These are phyloP conservation scores for Mangifera indica DNA, from an alignment of 345 rosid genomes.

Conservation along the genomic window DNA sequence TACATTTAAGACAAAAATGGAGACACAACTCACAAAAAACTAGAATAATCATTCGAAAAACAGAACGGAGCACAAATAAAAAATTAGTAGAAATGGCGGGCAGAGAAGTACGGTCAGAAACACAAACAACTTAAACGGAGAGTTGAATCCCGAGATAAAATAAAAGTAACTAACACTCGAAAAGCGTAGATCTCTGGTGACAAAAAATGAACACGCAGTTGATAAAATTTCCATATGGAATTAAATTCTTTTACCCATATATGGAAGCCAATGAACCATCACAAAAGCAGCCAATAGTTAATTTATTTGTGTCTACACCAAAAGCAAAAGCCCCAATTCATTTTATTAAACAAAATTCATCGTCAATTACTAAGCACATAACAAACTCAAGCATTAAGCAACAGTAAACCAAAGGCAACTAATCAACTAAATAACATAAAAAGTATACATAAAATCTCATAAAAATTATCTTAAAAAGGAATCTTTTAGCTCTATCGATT, in stretches of 20 bases:
- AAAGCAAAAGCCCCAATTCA: neutral
- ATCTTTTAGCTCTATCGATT: slow-evolving; percentile 10
- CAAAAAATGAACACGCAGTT: slow-evolving; percentile 8
- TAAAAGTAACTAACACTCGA: neutral
- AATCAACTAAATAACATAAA: slow-evolving; percentile 4
- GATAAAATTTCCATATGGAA: neutral
- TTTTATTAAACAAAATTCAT: neutral
- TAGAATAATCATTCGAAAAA: neutral
- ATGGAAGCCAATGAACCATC: slow-evolving; percentile 18
- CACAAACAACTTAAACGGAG: neutral
- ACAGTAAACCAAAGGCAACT: neutral
- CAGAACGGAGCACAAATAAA: neutral
- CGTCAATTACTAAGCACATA: slow-evolving; percentile 15
- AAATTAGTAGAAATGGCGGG: neutral
- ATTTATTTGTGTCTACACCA: neutral
- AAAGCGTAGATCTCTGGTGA: neutral
- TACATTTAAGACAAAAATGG: slow-evolving; percentile 14
- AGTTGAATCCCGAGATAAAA: neutral
- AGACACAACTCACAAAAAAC: slow-evolving; percentile 3
- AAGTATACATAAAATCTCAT: neutral
- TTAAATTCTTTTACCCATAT: slow-evolving; percentile 9
- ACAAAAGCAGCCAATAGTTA: neutral
- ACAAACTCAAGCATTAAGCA: neutral
- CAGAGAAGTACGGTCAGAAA: neutral
- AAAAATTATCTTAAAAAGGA: neutral